Base-by-base conservation (phyloP, 192 early-diverging fungal species). In the Backusella macrospora region DNA sequence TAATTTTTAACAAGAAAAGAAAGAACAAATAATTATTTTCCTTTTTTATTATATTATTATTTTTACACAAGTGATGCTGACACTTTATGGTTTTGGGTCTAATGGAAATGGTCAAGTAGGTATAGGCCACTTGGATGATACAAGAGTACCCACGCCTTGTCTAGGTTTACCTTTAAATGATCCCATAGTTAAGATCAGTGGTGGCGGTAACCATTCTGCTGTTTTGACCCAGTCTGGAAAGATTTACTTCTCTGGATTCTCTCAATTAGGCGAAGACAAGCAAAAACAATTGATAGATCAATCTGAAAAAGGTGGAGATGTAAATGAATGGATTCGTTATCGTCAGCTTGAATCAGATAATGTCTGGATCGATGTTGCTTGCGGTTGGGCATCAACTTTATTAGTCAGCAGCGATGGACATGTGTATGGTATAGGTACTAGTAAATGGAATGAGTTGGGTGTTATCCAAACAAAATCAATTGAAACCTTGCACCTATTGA, bases 131-230 rank as follows among this genome's bases (percentile, higher is more conserved):
- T 55, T 71, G 40, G 70, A 78, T 29, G 91, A 92, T 42, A 70
- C 77, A 16, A 62, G 46, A 39, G 65, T 42, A 55, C 75, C 68
- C 0, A 26, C 39, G 12, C 26, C 8, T 13, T 77, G 72, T 64
- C 5, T 76, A 15, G 66, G 71, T 43, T 21, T 70, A 26, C 18
- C 69, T 34, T 4, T 52, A 10, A 55, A 68, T 69, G 71, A 69
- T 4, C 21, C 26, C 4, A 73, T 80, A 1, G 40, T 26, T 15
- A 76, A 80, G 18, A 81, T 90, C 52, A 52, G 81, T 8, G 86
- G 88, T n/a, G 92, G 92, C n/a, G 86, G 90, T 4, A 93, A 93
- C 73, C 92, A 93, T 73, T 80, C 90, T 3, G 87, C 86, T 1
- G 13, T 70, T 13, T 13, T 55, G n/a, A 47, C 68, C 7, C 1